Conservation (phyloP, 1,139 yeast species). For the Lodderomyces metapsilosis region DNA sequence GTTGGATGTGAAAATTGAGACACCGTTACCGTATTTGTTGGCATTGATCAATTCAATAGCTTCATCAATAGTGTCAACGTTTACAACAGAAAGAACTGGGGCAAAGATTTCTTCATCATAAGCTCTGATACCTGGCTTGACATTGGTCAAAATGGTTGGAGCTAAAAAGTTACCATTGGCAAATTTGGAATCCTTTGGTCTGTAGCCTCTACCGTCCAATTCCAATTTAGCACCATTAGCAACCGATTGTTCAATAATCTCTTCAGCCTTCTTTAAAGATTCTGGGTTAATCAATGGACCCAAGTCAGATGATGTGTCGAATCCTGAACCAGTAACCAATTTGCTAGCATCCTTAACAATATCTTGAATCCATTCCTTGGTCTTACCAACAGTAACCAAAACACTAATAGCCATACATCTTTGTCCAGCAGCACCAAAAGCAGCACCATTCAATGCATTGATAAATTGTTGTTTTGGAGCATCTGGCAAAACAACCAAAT, state of each 20-base stretch:
- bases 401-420: slow-evolving; percentile 83
- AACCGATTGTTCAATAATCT: slow-evolving; percentile 54
- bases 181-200: slow-evolving; percentile 43
- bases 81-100: slow-evolving; percentile 66
- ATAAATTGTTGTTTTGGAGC: slow-evolving; percentile 67
- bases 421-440: slow-evolving; percentile 85
- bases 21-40: slow-evolving; percentile 75
- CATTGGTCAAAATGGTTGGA: slow-evolving; percentile 65
- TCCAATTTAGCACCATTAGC: slow-evolving; percentile 59
- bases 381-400: slow-evolving; percentile 70
- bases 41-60: slow-evolving; percentile 65
- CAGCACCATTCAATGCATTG: slow-evolving; percentile 72
- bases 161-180: slow-evolving; percentile 73
- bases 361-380: slow-evolving; percentile 64
- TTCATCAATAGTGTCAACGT: slow-evolving; percentile 68
- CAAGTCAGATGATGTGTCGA: slow-evolving; percentile 57
- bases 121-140: slow-evolving; percentile 68
- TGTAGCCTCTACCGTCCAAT: slow-evolving; percentile 63
- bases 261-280: slow-evolving; percentile 52
- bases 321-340: slow-evolving; percentile 67
- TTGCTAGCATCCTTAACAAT: slow-evolving; percentile 57
- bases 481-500: slow-evolving; percentile 70
- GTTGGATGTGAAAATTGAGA: slow-evolving; percentile 65
- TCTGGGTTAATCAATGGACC: slow-evolving; percentile 73
- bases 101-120: slow-evolving; percentile 78